Evolutionary conservation across 2,329 filamentous ascomycete species (phyloP), one percentile per base, ranked within the genome.

Genomic region (Colletotrichum echinochloae): DNA sequence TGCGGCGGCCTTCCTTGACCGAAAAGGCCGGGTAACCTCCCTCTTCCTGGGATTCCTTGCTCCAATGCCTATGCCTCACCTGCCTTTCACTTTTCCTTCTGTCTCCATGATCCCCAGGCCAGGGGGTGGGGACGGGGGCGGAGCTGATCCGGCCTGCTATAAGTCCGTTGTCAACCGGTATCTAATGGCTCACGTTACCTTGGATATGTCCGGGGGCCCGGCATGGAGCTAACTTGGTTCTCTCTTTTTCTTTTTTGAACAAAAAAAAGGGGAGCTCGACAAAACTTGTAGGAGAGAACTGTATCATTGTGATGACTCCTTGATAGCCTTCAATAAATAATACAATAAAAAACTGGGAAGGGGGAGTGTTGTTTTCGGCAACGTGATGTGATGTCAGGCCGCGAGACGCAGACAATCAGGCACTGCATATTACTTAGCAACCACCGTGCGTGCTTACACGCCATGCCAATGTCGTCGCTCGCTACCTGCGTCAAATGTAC

Each of bases 11-110:
- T 51, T 39, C 26, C 41, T 30, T 33, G 46, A 56, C 60, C 54
- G 35, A 59, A 37, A 30, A 56, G 33, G 26, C 41, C 33, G 61
- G 28, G 67, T 70, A 66, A 66, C 55, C 46, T 35, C 18, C 23
- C 26, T 44, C 41, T 51, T 46, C 60, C 44, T 57, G 23, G 7
- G 23, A 30, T 18, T 48, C 20, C 57, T 23, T 23, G 12, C 57
- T 37, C n/a, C n/a, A n/a, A n/a, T n/a, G n/a, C n/a, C n/a, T n/a
- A n/a, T n/a, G n/a, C n/a, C n/a, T n/a, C n/a, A n/a, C n/a, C n/a
- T n/a, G n/a, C n/a, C n/a, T n/a, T n/a, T n/a, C n/a, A n/a, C n/a
- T n/a, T n/a, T n/a, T 41, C 28, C 55, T 11, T 37, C 33, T 37
- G 11, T 35, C 52, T 18, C 12, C 4, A 4, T 5, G 8, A 33